These are phyloP conservation scores for Xylaria arbuscula DNA, from an alignment of 2,329 filamentous ascomycete species.

Conservation along the genomic window DNA sequence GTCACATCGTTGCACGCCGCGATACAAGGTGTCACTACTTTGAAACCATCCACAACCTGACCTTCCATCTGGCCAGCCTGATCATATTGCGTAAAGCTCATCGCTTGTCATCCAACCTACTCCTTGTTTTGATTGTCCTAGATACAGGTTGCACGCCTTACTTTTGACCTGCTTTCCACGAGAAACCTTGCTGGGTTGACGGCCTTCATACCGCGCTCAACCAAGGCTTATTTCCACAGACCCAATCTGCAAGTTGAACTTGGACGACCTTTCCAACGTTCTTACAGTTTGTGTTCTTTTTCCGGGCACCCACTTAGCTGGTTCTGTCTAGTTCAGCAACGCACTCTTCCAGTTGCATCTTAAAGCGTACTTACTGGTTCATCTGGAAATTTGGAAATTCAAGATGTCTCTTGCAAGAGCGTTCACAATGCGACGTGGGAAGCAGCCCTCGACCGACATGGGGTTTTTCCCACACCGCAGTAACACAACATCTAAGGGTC, in stretches of 20 bases:
- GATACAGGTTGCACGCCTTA: constrained; percentile 21
- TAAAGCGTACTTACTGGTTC: constrained; percentile 5
- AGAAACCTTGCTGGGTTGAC: constrained; percentile 20
- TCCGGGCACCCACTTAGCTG: background rate
- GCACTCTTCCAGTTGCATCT: background rate
- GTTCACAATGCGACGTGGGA: constrained; percentile 76
- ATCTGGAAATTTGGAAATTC: constrained; percentile 23
- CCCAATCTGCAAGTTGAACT: constrained; percentile 7
- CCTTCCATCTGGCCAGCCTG: constrained; percentile 33
- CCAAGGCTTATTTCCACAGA: constrained; percentile 19
- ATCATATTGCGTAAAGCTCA: constrained; percentile 39
- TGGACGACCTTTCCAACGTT: background rate
- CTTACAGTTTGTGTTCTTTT: background rate
- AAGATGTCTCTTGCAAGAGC: constrained; percentile 75
- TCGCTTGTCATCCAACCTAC: constrained; percentile 35
- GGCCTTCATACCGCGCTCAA: constrained; percentile 6
- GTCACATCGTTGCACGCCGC: constrained; percentile 21
- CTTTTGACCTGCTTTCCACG: constrained; percentile 13
- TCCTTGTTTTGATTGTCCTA: constrained; percentile 27
- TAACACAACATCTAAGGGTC: constrained; percentile 60
- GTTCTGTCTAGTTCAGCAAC: background rate
- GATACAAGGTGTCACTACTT: constrained; percentile 25
- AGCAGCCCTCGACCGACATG: constrained; percentile 62
- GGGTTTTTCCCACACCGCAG: constrained; percentile 59
- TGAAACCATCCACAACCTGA: constrained; percentile 17